These are phyloP conservation scores for Penicillium nucicola DNA, from an alignment of 495 filamentous ascomycete species.

Conservation along the genomic window DNA sequence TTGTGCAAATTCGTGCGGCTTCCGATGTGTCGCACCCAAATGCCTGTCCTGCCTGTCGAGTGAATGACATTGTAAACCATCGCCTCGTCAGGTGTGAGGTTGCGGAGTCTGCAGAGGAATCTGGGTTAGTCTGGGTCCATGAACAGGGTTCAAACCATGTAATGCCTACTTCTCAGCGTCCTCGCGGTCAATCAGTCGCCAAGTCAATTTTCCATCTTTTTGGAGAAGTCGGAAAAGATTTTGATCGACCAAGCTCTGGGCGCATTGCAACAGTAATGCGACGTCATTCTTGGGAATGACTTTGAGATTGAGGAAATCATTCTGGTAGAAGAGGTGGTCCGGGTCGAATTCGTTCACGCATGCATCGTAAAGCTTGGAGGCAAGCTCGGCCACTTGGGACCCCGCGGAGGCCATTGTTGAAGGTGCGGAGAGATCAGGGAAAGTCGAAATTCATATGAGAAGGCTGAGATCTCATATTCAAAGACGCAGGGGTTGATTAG, in stretches of 20 bases:
- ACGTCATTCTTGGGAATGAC: conserved; percentile 60
- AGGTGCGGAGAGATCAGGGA: conserved; percentile 11
- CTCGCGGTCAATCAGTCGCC: conserved; percentile 62
- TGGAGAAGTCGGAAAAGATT: conserved; percentile 62
- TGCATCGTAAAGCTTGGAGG: conserved; percentile 43
- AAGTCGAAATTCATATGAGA: conserved; percentile 17
- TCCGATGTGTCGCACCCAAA: conserved; percentile 83
- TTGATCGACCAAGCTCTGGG: conserved; percentile 62
- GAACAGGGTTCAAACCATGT: neutral
- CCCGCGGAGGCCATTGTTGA: conserved; percentile 35
- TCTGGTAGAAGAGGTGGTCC: conserved; percentile 60
- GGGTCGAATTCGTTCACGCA: conserved; percentile 38
- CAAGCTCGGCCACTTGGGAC: conserved; percentile 36
- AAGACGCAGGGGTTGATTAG: conserved; percentile 24
- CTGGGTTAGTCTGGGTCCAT: conserved; percentile 4
- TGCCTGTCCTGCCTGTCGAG: conserved; percentile 71
- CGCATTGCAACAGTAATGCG: conserved; percentile 53
- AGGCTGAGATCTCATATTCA: conserved; percentile 19
- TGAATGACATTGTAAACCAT: conserved; percentile 86
- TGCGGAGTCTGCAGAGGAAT: conserved; percentile 54
- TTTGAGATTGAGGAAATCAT: conserved; percentile 59
- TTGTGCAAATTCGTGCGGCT: conserved; percentile 73
- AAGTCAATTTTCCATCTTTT: conserved; percentile 54
- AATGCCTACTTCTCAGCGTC: conserved; percentile 66
- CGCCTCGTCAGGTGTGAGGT: conserved; percentile 65